A percentile compares a stretch with the other conserved stretches of the same genome.
These are phyloP conservation scores for Melanopsichium pennsylvanicum DNA, from an alignment of 1,284 basidiomycete genomes.

Conservation along the genomic window DNA sequence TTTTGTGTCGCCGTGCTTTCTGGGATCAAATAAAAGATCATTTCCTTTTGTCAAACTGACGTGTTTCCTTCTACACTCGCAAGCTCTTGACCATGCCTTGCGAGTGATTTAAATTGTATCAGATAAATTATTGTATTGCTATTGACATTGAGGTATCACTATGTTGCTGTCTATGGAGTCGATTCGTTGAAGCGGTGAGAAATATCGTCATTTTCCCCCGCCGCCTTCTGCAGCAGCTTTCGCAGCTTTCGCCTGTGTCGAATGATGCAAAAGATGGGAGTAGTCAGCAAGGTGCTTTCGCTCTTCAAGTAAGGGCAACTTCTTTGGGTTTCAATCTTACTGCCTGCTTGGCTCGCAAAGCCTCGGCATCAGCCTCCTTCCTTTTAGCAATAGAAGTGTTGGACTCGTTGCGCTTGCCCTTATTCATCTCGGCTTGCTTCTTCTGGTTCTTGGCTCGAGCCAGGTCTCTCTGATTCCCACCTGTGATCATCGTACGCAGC, in stretches of 20 bases:
- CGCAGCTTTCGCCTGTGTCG: constrained; percentile 34
- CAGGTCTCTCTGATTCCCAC: constrained; percentile 64
- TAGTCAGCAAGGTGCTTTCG: background rate
- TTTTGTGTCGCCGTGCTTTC: too few relatives aligned
- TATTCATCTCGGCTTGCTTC: constrained; percentile 58
- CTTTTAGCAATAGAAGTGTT: constrained; percentile 52
- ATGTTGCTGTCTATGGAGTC: too few relatives aligned
- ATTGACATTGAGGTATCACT: too few relatives aligned
- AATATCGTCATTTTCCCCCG: constrained; percentile 14
- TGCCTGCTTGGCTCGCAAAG: constrained; percentile 59
- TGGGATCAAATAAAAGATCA: too few relatives aligned
- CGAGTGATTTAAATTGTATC: too few relatives aligned
- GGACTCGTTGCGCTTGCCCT: constrained; percentile 53
- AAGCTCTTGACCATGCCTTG: too few relatives aligned
- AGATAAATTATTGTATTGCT: too few relatives aligned
- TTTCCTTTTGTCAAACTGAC: too few relatives aligned
- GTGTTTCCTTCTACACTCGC: too few relatives aligned
- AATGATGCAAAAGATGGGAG: background rate
- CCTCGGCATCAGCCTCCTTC: constrained; percentile 59
- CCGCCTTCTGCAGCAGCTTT: constrained; percentile 33
- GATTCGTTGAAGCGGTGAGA: too few relatives aligned
- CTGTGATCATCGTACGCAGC: constrained; percentile 4
- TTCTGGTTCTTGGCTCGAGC: constrained; percentile 64
- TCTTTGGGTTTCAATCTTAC: constrained; percentile 31
- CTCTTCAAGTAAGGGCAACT: too few relatives aligned